Evolutionary conservation across 208 protist genomes (phyloP).

Genomic region (Leishmania lainsoni): DNA sequence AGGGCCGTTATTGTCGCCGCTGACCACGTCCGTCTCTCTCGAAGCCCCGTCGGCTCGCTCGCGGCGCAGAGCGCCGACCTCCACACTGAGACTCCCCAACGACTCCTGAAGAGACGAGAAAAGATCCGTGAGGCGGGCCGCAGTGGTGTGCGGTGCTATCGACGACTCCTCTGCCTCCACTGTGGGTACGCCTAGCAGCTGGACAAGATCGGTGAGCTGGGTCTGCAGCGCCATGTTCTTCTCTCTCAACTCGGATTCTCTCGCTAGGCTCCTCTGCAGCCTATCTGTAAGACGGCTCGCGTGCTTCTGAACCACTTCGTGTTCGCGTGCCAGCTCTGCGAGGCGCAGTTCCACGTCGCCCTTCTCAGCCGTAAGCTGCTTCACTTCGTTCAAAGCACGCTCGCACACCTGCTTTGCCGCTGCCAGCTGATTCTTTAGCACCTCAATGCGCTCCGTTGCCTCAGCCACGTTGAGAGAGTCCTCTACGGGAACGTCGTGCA

Average conservation of each 20-base stretch:
- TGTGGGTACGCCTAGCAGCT: background rate
- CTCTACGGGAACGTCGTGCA: slow-evolving; percentile 73
- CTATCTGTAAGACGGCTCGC: slow-evolving; percentile 37
- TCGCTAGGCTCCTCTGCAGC: slow-evolving; percentile 39
- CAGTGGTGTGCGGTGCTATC: background rate
- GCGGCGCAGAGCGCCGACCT: background rate
- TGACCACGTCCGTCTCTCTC: background rate
- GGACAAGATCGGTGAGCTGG: slow-evolving; percentile 37
- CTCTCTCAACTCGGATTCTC: slow-evolving; percentile 46
- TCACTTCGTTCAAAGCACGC: slow-evolving; percentile 27
- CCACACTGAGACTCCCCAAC: slow-evolving; percentile 4
- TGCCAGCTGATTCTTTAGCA: slow-evolving; percentile 54
- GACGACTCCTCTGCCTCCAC: background rate
- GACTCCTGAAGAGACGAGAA: slow-evolving; percentile 10
- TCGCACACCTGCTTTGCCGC: slow-evolving; percentile 45
- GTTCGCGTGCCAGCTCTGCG: slow-evolving; percentile 19
- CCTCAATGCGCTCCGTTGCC: slow-evolving; percentile 62
- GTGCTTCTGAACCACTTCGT: slow-evolving; percentile 45
- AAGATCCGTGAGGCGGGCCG: slow-evolving; percentile 1
- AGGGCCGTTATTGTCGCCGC: background rate
- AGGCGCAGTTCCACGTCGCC: slow-evolving; percentile 27
- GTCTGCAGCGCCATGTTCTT: slow-evolving; percentile 46
- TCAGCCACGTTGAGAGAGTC: slow-evolving; percentile 72
- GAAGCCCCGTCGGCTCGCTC: background rate
- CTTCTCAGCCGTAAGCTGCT: slow-evolving; percentile 24